Conservation (phyloP, 352 stramenopile genomes). For the Pythium guiyangense region DNA sequence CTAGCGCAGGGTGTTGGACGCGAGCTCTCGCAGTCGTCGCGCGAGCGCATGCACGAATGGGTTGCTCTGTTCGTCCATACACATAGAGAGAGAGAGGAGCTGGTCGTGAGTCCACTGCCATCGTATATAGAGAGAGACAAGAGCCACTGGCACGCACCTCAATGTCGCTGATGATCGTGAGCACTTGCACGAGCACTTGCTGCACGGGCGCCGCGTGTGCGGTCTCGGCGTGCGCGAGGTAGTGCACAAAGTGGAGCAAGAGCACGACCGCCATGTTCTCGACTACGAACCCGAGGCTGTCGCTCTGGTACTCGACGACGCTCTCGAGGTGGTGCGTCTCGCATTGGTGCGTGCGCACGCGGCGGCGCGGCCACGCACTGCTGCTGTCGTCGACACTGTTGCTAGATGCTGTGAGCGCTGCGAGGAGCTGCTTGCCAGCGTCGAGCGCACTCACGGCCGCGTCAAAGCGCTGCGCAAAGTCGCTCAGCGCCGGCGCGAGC, state of each 20-base stretch:
- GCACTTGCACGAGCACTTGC: slow-evolving; percentile 63
- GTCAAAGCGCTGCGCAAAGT: slow-evolving; percentile 58
- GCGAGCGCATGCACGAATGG: slow-evolving; percentile 66
- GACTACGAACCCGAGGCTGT: slow-evolving; percentile 70
- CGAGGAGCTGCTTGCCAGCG: slow-evolving; percentile 35
- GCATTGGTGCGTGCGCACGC: slow-evolving; percentile 24
- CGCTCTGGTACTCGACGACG: slow-evolving; percentile 70
- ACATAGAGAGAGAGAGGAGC: slow-evolving; percentile 6
- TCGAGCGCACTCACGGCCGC: slow-evolving; percentile 42
- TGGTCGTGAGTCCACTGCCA: slow-evolving; percentile 1
- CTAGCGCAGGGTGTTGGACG: slow-evolving; percentile 12
- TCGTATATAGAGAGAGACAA: neutral
- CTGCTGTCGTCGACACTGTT: slow-evolving; percentile 1
- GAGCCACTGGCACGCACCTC: slow-evolving; percentile 32
- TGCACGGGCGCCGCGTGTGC: slow-evolving; percentile 27
- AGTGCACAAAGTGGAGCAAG: slow-evolving; percentile 67
- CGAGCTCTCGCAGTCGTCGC: slow-evolving; percentile 62
- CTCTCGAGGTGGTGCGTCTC: slow-evolving; percentile 39
- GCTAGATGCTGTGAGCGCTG: slow-evolving; percentile 16
- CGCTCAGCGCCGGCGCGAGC: slow-evolving; percentile 49
- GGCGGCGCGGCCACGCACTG: slow-evolving; percentile 12
- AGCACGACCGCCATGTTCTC: slow-evolving; percentile 79
- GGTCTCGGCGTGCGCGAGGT: slow-evolving; percentile 30
- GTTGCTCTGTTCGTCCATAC: slow-evolving; percentile 32
- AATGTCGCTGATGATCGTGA: slow-evolving; percentile 52